Evolutionary conservation across 2,329 filamentous ascomycete species (phyloP), one percentile per base, ranked within the genome.

Genomic region (Ceratocystis eucalypticola): DNA sequence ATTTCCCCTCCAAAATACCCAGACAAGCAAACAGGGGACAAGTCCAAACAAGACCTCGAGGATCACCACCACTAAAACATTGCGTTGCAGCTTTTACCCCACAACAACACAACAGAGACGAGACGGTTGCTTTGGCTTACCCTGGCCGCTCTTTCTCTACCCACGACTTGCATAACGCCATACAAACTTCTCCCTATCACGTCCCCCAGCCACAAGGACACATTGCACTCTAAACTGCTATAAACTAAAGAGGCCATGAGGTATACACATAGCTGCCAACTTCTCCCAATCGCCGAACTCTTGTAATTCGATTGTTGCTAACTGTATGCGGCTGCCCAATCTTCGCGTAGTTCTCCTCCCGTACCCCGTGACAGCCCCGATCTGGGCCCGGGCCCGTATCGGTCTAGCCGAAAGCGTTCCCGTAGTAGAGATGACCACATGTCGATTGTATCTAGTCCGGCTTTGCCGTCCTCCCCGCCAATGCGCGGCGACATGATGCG

Each of bases 391-490:
- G 80, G 77, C 55, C 75, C 79, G 61, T 77, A 79, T 65, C 75
- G 77, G 59, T 80, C 74, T 72, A 65, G 45, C 28, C 80, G 82
- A 71, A 85, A 85, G 73, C 81, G 83, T 62, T 78, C 81, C 45
- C 81, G 82, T 67, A 77, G 77, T 17, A 77, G 76, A 64, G 80
- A 79, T 68, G 80, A 84, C 75, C 78, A 74, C 37, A 75, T 76
- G 2, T 83, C 82, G 33, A 79, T 83, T 15, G 76, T 78, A 37
- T 81, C 79, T 41, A 86, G 84, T 1, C 86, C 83, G 70, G 84
- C 84, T 5, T 82, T 88, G 77, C 80, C 84, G n/a, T 87, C 85
- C 0, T 87, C 84, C 0, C 84, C 84, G 1, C 84, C 85, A 4
- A 82, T 80, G 73, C 64, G 73, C 53, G 84, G 84, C 57, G 84